A percentile compares a stretch with the other conserved stretches of the same genome.
phyloP scores from a whole-genome alignment of 176 grass and related monocot genomes.

The Olyra latifolia region DNA sequence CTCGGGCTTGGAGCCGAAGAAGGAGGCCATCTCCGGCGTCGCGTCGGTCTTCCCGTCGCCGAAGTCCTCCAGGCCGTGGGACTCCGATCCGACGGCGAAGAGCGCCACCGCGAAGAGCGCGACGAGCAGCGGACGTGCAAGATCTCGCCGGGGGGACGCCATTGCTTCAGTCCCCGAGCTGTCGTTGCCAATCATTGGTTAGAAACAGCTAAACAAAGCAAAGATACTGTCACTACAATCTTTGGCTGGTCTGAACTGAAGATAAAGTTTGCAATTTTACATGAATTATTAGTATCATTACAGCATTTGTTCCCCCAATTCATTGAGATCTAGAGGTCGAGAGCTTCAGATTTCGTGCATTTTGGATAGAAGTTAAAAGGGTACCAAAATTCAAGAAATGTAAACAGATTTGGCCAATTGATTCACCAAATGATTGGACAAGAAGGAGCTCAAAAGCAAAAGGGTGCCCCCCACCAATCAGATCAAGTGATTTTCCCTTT shows the following conservation, averaged over 20 bases:
- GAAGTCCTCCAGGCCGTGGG: constrained; percentile 42
- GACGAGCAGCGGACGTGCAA: background rate
- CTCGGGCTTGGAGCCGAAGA: constrained; percentile 56
- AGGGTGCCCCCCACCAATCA: background rate
- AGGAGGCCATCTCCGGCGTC: constrained; percentile 32
- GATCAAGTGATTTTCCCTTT: background rate
- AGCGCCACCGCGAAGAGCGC: constrained; percentile 39
- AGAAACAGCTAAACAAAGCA: background rate
- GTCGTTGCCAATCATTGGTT: background rate
- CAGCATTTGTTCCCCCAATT: background rate
- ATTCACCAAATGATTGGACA: background rate
- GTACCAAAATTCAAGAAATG: background rate
- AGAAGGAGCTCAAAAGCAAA: background rate
- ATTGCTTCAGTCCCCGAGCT: constrained; percentile 26
- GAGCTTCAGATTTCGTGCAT: background rate
- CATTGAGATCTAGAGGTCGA: background rate
- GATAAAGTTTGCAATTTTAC: background rate
- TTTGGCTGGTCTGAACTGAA: background rate
- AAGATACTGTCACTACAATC: background rate
- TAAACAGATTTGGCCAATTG: background rate
- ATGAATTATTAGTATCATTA: background rate
- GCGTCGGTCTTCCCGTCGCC: background rate
- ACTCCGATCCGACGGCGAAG: constrained; percentile 34
- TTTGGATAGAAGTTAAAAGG: background rate
- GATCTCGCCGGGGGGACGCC: constrained; percentile 30